Evolutionary conservation across 2,329 filamentous ascomycete genomes (phyloP).

Genomic region (Trichoderma afroharzianum): DNA sequence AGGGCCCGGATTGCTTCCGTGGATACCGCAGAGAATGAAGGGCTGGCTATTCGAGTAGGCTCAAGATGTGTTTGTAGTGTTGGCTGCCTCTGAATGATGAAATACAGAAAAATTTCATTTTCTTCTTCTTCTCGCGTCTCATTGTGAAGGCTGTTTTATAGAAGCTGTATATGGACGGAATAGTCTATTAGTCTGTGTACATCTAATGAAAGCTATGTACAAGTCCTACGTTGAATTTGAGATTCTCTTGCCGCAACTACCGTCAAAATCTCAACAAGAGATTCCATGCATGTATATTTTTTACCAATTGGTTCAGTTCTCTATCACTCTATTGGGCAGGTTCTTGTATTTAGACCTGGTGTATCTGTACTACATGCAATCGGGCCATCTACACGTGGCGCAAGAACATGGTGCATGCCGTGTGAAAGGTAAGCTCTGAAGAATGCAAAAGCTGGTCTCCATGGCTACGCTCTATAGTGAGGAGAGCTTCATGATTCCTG

Average conservation of each 20-base stretch:
- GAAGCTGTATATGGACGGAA: not conserved
- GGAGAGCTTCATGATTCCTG: not conserved
- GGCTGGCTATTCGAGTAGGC: not conserved
- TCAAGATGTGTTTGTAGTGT: not conserved
- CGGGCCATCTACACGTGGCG: conserved; percentile 14
- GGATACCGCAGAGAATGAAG: not conserved
- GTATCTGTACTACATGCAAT: not conserved
- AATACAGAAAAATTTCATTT: not conserved
- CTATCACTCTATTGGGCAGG: not conserved
- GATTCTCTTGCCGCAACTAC: not conserved
- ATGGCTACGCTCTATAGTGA: not conserved
- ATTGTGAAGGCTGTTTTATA: not conserved
- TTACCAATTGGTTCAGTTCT: not conserved
- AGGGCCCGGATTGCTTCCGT: not conserved
- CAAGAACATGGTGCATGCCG: conserved; percentile 4
- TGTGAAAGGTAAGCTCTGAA: not conserved
- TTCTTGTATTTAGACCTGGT: not conserved
- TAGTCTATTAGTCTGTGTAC: not conserved
- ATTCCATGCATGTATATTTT: not conserved
- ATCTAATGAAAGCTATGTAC: not conserved
- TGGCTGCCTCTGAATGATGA: not conserved
- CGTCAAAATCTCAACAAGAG: not conserved
- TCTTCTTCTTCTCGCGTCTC: not conserved
- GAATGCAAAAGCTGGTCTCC: conserved; percentile 1
- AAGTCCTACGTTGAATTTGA: not conserved